Conservation (phyloP, 495 filamentous ascomycete genomes). For the Monascus purpureus region DNA sequence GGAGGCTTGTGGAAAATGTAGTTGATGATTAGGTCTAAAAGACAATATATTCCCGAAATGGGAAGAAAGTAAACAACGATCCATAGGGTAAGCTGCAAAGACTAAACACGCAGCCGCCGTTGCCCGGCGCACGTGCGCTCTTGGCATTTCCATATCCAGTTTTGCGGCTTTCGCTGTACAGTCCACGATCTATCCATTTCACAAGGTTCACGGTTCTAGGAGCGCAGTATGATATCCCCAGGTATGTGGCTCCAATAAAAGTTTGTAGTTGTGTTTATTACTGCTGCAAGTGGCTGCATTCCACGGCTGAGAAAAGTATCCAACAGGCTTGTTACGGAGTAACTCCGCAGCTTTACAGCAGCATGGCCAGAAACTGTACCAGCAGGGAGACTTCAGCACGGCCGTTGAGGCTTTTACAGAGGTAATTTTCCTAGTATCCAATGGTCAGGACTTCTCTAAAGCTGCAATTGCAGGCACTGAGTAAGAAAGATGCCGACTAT, state of each 20-base stretch:
- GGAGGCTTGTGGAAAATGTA: too few relatives aligned
- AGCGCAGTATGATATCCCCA: too few relatives aligned
- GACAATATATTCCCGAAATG: conserved; percentile 12
- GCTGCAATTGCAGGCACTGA: conserved; percentile 20
- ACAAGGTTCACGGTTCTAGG: too few relatives aligned
- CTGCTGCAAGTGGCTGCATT: too few relatives aligned
- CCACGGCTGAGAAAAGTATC: too few relatives aligned
- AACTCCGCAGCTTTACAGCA: conserved; percentile 11
- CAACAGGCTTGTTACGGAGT: conserved; percentile 3
- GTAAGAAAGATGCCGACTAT: conserved; percentile 12
- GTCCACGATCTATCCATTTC: too few relatives aligned
- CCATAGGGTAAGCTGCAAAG: conserved; percentile 5
- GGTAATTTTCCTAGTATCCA: conserved; percentile 11
- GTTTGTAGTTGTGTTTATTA: too few relatives aligned
- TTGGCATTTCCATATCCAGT: too few relatives aligned
- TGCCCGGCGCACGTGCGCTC: too few relatives aligned
- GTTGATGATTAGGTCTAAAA: too few relatives aligned
- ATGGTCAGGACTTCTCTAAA: conserved; percentile 1
- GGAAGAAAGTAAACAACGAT: conserved; percentile 33
- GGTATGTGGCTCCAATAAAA: too few relatives aligned
- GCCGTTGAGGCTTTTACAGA: conserved; percentile 29
- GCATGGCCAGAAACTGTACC: conserved; percentile 28
- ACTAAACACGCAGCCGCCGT: conserved; percentile 9
- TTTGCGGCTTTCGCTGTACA: too few relatives aligned
- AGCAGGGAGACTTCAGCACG: conserved; percentile 22